Evolutionary conservation across 352 stramenopile species (phyloP).

Genomic region (Pythium aphanidermatum): DNA sequence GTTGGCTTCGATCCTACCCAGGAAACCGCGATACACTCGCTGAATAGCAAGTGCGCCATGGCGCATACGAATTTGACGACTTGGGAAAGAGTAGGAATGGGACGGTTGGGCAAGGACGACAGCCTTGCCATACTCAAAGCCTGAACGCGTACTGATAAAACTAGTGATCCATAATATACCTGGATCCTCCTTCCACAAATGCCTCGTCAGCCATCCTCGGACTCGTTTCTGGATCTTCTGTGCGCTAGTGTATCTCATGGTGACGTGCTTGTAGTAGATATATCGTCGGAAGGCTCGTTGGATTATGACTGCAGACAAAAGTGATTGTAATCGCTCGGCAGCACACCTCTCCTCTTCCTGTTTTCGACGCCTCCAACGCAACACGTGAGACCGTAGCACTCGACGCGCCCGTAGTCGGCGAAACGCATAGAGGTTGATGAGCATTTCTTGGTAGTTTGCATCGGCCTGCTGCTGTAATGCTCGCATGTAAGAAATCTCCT

Average conservation of each 20-base stretch:
- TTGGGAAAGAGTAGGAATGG: conserved; percentile 52
- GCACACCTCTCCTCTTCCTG: conserved; percentile 22
- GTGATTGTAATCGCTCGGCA: conserved; percentile 31
- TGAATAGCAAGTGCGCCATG: conserved; percentile 36
- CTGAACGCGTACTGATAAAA: conserved; percentile 33
- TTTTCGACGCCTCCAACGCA: conserved; percentile 32
- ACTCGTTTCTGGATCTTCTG: conserved; percentile 47
- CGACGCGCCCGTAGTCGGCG: conserved; percentile 36
- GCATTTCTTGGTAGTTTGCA: conserved; percentile 34
- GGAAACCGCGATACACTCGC: conserved; percentile 39
- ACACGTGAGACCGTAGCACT: conserved; percentile 40
- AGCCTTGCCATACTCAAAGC: conserved; percentile 44
- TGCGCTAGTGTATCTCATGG: conserved; percentile 40
- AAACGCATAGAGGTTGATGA: conserved; percentile 42
- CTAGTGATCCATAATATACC: conserved; percentile 28
- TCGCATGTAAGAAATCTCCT: conserved; percentile 54
- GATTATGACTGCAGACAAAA: conserved; percentile 50
- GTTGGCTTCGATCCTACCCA: conserved; percentile 52
- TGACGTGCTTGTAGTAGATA: conserved; percentile 33
- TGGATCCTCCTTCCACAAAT: conserved; percentile 61
- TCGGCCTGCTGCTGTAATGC: conserved; percentile 37
- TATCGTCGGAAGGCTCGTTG: conserved; percentile 55
- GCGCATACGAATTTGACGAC: conserved; percentile 32
- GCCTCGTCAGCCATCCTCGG: conserved; percentile 57
- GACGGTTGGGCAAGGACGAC: conserved; percentile 33